Evolutionary conservation across 2,329 filamentous ascomycete genomes (phyloP).

Genomic region (Arachnomyces sp.): DNA sequence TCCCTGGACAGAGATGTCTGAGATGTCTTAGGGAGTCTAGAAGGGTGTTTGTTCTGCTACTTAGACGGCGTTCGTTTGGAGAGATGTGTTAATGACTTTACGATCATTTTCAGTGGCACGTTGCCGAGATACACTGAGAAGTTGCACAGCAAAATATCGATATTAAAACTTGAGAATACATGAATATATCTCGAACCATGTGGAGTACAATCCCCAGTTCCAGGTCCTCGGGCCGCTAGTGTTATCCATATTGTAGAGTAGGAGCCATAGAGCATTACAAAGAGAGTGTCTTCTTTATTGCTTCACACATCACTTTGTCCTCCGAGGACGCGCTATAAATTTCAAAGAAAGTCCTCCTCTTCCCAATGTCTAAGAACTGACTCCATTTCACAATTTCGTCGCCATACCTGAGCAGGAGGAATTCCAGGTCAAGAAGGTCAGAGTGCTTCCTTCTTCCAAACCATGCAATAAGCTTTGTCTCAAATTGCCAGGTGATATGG

Average conservation of each 20-base stretch:
- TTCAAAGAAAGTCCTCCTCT: slow-evolving; percentile 5
- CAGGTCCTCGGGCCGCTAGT: neutral
- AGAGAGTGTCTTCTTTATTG: slow-evolving; percentile 1
- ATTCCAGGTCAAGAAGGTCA: slow-evolving; percentile 6
- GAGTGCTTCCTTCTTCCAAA: slow-evolving; percentile 5
- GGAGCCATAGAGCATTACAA: neutral
- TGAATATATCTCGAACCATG: no score
- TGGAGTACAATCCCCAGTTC: neutral
- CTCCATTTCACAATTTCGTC: slow-evolving; percentile 6
- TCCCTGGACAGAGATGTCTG: slow-evolving; percentile 19
- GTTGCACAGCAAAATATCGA: no score
- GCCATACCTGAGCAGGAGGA: slow-evolving; percentile 4
- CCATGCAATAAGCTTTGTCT: slow-evolving; percentile 6
- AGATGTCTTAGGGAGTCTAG: slow-evolving; percentile 11
- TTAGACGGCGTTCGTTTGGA: no score
- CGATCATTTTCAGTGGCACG: no score
- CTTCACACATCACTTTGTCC: slow-evolving; percentile 1
- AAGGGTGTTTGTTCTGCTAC: no score
- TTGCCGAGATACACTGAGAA: no score
- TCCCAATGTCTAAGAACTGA: slow-evolving; percentile 2
- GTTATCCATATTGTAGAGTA: neutral
- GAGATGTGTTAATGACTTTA: no score
- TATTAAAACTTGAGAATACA: no score
- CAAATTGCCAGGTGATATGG: slow-evolving; percentile 5
- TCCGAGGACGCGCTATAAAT: slow-evolving; percentile 1